phyloP scores from a whole-genome alignment of 768 basidiomycete species.

The Termitomyces sp. region DNA sequence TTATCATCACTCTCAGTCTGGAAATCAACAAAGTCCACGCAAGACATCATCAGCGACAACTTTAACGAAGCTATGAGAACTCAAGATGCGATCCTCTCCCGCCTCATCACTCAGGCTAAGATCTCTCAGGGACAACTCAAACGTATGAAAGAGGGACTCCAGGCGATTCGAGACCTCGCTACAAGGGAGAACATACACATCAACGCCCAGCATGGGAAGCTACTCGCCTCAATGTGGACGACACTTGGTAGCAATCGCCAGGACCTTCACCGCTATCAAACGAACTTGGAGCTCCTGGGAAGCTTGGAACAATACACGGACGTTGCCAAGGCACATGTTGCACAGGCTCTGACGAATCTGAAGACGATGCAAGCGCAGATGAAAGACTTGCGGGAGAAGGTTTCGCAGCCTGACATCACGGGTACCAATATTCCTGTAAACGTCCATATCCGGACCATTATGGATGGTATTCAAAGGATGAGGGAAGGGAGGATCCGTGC shows the following conservation, averaged over 20 bases:
- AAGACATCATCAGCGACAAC: slow-evolving; percentile 20
- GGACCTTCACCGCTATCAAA: slow-evolving; percentile 25
- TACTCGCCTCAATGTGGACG: slow-evolving; percentile 51
- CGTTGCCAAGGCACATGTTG: slow-evolving; percentile 40
- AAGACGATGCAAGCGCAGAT: slow-evolving; percentile 44
- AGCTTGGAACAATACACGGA: slow-evolving; percentile 36
- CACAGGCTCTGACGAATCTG: slow-evolving; percentile 38
- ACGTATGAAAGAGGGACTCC: slow-evolving; percentile 37
- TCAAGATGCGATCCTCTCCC: slow-evolving; percentile 30
- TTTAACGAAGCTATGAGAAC: slow-evolving; percentile 37
- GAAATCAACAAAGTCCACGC: slow-evolving; percentile 1
- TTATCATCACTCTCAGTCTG: slow-evolving; percentile 3
- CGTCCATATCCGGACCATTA: slow-evolving; percentile 49
- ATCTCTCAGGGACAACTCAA: slow-evolving; percentile 34
- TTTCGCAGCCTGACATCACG: slow-evolving; percentile 41
- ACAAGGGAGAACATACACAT: slow-evolving; percentile 34
- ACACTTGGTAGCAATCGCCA: slow-evolving; percentile 39
- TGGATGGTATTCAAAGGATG: slow-evolving; percentile 37
- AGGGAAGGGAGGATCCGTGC: slow-evolving; percentile 33
- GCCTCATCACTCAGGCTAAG: slow-evolving; percentile 41
- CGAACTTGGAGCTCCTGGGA: slow-evolving; percentile 31
- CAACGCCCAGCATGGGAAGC: slow-evolving; percentile 23
- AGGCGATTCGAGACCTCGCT: slow-evolving; percentile 34
- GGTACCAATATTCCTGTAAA: slow-evolving; percentile 41
- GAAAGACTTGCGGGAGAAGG: slow-evolving; percentile 45